phyloP scores from a whole-genome alignment of 2,329 filamentous ascomycete genomes.

The Fusarium miscanthi region DNA sequence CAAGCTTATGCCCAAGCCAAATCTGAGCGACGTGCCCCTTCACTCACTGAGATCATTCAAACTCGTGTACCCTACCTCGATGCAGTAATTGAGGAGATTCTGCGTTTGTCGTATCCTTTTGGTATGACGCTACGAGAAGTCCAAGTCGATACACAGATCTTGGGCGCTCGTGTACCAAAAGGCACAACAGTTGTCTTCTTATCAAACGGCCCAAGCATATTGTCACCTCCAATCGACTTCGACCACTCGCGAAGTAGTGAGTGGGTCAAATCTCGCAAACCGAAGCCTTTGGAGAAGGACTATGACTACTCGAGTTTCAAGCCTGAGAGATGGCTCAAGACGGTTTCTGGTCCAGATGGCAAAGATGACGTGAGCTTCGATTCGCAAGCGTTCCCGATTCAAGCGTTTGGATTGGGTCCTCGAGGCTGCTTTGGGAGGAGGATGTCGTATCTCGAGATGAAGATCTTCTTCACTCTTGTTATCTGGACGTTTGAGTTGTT shows the following conservation, averaged over 20 bases:
- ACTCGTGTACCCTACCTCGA: conserved; percentile 21
- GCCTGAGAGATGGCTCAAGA: conserved; percentile 31
- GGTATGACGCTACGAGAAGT: conserved; percentile 17
- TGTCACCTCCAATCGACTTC: conserved; percentile 5
- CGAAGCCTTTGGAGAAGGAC: background rate
- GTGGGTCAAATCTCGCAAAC: background rate
- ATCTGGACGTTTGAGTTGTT: conserved; percentile 45
- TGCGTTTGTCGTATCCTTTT: conserved; percentile 17
- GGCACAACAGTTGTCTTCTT: conserved; percentile 24
- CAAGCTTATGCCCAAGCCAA: conserved; percentile 2
- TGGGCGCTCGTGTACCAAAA: conserved; percentile 24
- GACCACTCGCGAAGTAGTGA: conserved; percentile 19
- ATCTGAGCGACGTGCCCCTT: conserved; percentile 3
- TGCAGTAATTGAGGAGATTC: conserved; percentile 23
- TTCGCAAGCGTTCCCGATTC: conserved; percentile 45
- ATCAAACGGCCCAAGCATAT: conserved; percentile 16
- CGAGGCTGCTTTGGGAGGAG: conserved; percentile 52
- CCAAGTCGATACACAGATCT: conserved; percentile 17
- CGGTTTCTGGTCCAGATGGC: background rate
- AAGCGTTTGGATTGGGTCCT: conserved; percentile 51
- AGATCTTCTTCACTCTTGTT: conserved; percentile 44
- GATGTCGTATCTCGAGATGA: conserved; percentile 46
- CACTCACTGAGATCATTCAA: conserved; percentile 17
- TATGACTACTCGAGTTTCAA: conserved; percentile 9
- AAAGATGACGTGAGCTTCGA: conserved; percentile 41